Evolutionary conservation across 345 rosid genomes (phyloP).

Genomic region (Nasturtium officinale): DNA sequence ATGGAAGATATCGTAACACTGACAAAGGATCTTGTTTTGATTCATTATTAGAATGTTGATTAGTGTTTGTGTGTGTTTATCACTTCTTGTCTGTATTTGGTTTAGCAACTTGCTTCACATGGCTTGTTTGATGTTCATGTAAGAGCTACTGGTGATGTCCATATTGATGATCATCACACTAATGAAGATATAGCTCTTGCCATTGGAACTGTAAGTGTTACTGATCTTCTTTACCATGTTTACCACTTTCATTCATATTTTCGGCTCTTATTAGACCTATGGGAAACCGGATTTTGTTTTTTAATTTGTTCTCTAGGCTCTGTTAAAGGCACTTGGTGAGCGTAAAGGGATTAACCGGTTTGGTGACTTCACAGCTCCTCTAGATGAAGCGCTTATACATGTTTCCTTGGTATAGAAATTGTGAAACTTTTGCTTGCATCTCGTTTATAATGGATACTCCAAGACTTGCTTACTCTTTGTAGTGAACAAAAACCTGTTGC

Average conservation of each 20-base stretch:
- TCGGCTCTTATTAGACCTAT: neutral
- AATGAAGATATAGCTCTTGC: conserved; percentile 96
- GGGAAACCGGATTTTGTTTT: neutral
- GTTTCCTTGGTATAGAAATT: conserved; percentile 64
- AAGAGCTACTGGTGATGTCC: conserved; percentile 87
- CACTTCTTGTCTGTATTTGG: neutral
- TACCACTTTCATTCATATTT: neutral
- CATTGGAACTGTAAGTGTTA: conserved; percentile 72
- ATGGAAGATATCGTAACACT: neutral
- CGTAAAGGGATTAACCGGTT: conserved; percentile 82
- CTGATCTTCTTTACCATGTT: neutral
- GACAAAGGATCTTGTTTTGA: neutral
- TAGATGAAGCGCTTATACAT: conserved; percentile 83
- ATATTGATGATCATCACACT: conserved; percentile 91
- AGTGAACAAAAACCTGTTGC: conserved; percentile 18
- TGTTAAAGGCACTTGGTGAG: conserved; percentile 84
- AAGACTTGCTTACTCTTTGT: neutral
- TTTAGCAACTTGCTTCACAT: conserved; percentile 95
- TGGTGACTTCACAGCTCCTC: conserved; percentile 87
- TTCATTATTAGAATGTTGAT: neutral
- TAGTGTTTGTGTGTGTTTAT: neutral
- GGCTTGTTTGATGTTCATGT: conserved; percentile 90
- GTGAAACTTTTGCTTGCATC: neutral
- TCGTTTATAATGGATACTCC: neutral
- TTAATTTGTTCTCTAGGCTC: conserved; percentile 49